A percentile compares a stretch with the other conserved stretches of the same genome.
Evolutionary conservation across 805 yeast species (phyloP).

Genomic region (Ogataea siamensis): DNA sequence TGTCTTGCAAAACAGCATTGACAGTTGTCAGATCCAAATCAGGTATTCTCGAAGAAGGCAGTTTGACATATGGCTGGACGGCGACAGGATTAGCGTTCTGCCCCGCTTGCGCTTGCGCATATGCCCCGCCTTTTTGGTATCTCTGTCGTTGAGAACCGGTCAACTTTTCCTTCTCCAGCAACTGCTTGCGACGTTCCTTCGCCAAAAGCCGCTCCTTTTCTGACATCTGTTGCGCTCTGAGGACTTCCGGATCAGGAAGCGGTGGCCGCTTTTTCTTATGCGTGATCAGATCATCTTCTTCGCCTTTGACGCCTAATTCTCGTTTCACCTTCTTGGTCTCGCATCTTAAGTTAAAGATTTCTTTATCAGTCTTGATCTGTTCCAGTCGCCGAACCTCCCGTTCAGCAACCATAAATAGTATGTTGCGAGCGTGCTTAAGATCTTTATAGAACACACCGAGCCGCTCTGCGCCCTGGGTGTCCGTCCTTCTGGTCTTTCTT

Average conservation of each 20-base stretch:
- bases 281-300: conserved; percentile 77
- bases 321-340: conserved; percentile 74
- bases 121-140: conserved; percentile 20
- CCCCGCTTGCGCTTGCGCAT: conserved; percentile 23
- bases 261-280: conserved; percentile 64
- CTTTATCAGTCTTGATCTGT: conserved; percentile 57
- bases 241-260: conserved; percentile 20
- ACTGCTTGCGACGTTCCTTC: conserved; percentile 22
- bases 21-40: conserved; percentile 87
- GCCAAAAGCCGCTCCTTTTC: conserved; percentile 20
- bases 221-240: conserved; percentile 17
- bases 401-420: conserved; percentile 67
- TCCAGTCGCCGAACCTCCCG: conserved; percentile 69
- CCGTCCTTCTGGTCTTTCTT: conserved; percentile 93
- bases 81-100: conserved; percentile 32
- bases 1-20: conserved; percentile 67
- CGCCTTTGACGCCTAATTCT: conserved; percentile 71
- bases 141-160: conserved; percentile 27
- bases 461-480: conserved; percentile 83
- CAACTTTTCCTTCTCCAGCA: conserved; percentile 21
- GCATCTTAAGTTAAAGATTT: conserved; percentile 70
- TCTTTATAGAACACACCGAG: conserved; percentile 72
- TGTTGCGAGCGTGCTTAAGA: conserved; percentile 68
- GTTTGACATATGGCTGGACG: conserved; percentile 76
- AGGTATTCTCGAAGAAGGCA: conserved; percentile 90